Percentiles rank a stretch among this genome's conserved stretches.
phyloP scores from a whole-genome alignment of 2,329 filamentous ascomycete species.

The Ophiostoma ulmi region DNA sequence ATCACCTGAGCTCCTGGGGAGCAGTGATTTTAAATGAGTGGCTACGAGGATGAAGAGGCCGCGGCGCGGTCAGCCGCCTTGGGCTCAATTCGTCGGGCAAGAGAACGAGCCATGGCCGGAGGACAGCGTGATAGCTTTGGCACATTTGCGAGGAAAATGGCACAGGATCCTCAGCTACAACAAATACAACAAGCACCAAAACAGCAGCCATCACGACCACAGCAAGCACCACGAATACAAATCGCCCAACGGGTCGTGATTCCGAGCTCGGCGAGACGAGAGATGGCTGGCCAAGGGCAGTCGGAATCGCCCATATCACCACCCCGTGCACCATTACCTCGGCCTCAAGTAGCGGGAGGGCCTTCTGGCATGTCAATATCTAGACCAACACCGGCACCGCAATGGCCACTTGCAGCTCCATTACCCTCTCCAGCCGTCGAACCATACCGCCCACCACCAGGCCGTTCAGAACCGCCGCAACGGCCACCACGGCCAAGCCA shows the following conservation, averaged over 20 bases:
- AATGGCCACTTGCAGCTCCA: slow-evolving; percentile 49
- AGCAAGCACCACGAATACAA: not conserved
- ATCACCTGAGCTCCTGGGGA: slow-evolving; percentile 26
- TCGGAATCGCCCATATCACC: slow-evolving; percentile 29
- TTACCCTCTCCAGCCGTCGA: slow-evolving; percentile 34
- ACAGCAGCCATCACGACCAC: slow-evolving; percentile 23
- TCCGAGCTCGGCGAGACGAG: not conserved
- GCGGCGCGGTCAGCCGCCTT: slow-evolving; percentile 44
- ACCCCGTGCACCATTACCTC: slow-evolving; percentile 30
- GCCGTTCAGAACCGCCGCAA: slow-evolving; percentile 49
- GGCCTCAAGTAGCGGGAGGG: slow-evolving; percentile 28
- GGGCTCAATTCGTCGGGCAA: slow-evolving; percentile 51
- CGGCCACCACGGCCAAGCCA: slow-evolving; percentile 56
- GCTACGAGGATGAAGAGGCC: slow-evolving; percentile 49
- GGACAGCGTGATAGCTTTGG: slow-evolving; percentile 33
- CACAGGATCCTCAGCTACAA: slow-evolving; percentile 12
- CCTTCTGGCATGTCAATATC: slow-evolving; percentile 40
- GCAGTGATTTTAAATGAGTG: slow-evolving; percentile 47
- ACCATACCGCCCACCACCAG: slow-evolving; percentile 49
- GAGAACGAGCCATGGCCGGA: slow-evolving; percentile 48
- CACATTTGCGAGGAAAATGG: slow-evolving; percentile 25
- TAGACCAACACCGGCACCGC: slow-evolving; percentile 47
- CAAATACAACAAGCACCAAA: slow-evolving; percentile 16
- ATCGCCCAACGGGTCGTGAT: not conserved
- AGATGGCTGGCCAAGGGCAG: slow-evolving; percentile 19